phyloP scores from a whole-genome alignment of 805 yeast genomes.

The Schwanniomyces polymorphus region DNA sequence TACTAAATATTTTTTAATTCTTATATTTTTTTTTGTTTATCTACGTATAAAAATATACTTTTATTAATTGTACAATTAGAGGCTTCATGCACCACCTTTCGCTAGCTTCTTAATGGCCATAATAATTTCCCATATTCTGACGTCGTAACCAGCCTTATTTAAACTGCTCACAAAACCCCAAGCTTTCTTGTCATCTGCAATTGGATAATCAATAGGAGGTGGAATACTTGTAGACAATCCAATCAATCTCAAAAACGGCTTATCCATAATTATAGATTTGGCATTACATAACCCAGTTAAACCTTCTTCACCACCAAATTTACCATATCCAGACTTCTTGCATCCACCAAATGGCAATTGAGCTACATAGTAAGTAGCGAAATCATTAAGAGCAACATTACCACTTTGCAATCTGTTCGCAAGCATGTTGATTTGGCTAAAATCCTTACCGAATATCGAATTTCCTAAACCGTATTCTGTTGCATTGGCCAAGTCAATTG shows the following conservation, averaged over 20 bases:
- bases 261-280: constrained; percentile 86
- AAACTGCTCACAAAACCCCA: constrained; percentile 85
- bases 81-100: constrained; percentile 23
- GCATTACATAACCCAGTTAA: constrained; percentile 84
- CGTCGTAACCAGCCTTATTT: constrained; percentile 82
- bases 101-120: constrained; percentile 40
- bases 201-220: constrained; percentile 87
- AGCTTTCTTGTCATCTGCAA: constrained; percentile 74
- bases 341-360: constrained; percentile 97
- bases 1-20: constrained; percentile 1
- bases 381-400: constrained; percentile 95
- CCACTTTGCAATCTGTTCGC: constrained; percentile 74
- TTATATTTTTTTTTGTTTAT: background rate
- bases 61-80: background rate
- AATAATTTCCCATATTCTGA: constrained; percentile 63
- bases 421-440: constrained; percentile 56
- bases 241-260: constrained; percentile 55
- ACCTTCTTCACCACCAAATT: constrained; percentile 98
- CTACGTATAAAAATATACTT: constrained; percentile 1
- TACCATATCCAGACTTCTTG: constrained; percentile 92
- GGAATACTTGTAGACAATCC: constrained; percentile 82
- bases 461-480: constrained; percentile 91
- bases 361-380: constrained; percentile 93
- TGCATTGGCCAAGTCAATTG: constrained; percentile 75
- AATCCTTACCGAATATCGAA: constrained; percentile 77